Evolutionary conservation across 257 asterid genomes (phyloP), one percentile per base, ranked within the genome.

Genomic region (Solanum corneliomulleri): DNA sequence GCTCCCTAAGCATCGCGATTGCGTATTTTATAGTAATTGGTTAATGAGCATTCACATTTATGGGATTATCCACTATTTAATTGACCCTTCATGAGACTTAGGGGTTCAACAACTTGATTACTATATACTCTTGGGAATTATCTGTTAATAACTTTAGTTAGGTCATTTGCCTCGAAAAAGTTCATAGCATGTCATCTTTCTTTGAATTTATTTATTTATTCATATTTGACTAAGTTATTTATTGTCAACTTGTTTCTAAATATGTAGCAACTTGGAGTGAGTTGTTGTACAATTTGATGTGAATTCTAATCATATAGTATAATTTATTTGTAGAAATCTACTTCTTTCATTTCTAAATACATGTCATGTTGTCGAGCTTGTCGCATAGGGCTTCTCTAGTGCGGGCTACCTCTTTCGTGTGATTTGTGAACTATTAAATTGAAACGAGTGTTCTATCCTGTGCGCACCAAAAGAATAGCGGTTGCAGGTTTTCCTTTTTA

Each of bases 401-500:
- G 20, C 0, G 20, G 58, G 0, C 5, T 47, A 47, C 3, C 58
- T 47, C 58, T 47, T 8, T 0, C 5, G 58, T 14, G 8, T 47
- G 1, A 3, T 47, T 47, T 14, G 8, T 18, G 8, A 47, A 21
- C 3, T 14, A 47, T 47, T 47, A 7, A 0, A 47, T 47, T 0
- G 21, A 0, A 14, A 47, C 3, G 0, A 0, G 2, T 1, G 1
- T 47, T 47, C 1, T 47, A 47, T 47, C 8, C 8, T 47, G 3
- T 47, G 8, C 8, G 21, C 21, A 47, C 1, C 0, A 20, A 47
- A 14, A 47, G 58, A 0, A 2, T 5, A 47, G 3, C 8, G 2
- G 0, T 0, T 47, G 58, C 3, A 0, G 8, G 0, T 2, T 37
- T 37, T 37, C 7, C 39, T 37, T 37, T 37, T 6, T 1, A 5